A percentile compares a stretch with the other conserved stretches of the same genome.
phyloP scores from a whole-genome alignment of 805 yeast genomes.

The Monosporozyma solicola region DNA sequence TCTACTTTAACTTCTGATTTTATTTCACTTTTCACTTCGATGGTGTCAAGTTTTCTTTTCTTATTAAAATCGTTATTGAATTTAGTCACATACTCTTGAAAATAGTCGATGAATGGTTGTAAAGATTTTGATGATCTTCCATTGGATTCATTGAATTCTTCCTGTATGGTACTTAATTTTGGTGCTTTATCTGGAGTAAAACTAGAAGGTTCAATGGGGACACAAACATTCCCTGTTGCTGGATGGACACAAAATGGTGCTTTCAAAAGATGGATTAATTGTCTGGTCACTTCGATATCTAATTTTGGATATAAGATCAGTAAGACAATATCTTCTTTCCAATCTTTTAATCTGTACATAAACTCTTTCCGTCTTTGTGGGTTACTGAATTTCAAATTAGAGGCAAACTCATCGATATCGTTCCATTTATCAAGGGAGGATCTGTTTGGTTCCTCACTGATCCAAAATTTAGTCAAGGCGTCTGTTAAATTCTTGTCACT shows the following conservation, averaged over 20 bases:
- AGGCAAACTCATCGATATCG: constrained; percentile 51
- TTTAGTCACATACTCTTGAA: constrained; percentile 51
- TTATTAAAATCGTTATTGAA: constrained; percentile 30
- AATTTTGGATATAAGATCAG: constrained; percentile 82
- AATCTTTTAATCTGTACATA: constrained; percentile 41
- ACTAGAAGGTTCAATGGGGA: constrained; percentile 43
- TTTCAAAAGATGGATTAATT: constrained; percentile 82
- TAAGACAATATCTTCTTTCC: constrained; percentile 77
- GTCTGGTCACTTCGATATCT: constrained; percentile 87
- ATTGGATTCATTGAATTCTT: constrained; percentile 50
- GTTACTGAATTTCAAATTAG: constrained; percentile 19
- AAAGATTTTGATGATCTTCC: constrained; percentile 64
- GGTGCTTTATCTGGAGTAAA: constrained; percentile 82
- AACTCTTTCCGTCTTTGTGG: constrained; percentile 27
- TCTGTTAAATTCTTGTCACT: constrained; percentile 52
- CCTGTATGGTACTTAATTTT: constrained; percentile 52
- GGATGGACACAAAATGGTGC: constrained; percentile 98
- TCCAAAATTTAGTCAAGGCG: constrained; percentile 55
- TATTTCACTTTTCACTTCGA: constrained; percentile 36
- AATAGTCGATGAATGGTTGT: constrained; percentile 60
- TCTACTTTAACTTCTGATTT: background rate
- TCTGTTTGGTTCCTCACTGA: constrained; percentile 35
- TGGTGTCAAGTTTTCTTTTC: constrained; percentile 37
- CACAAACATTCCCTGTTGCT: constrained; percentile 90
- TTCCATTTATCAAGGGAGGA: constrained; percentile 67